phyloP scores from a whole-genome alignment of 805 yeast species.

The Pichia paraexigua region DNA sequence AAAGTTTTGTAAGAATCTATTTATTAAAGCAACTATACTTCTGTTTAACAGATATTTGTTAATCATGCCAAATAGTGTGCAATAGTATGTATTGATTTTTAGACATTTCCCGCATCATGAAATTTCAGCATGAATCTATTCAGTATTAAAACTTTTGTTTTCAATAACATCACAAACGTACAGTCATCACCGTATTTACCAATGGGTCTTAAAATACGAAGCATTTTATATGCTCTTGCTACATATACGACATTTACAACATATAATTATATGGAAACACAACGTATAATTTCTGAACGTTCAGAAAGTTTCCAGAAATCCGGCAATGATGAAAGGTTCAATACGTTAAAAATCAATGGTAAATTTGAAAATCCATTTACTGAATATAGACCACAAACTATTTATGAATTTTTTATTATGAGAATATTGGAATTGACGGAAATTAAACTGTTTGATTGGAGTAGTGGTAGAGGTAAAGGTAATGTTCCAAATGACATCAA shows the following conservation, averaged over 20 bases:
- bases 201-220: slow-evolving; percentile 5
- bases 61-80: too few species aligned
- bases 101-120: not conserved
- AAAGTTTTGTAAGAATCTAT: not conserved
- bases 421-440: slow-evolving; percentile 52
- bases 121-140: not conserved
- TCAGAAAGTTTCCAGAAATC: not conserved
- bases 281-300: slow-evolving; percentile 43
- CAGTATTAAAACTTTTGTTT: too few species aligned
- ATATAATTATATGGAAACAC: slow-evolving; percentile 49
- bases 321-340: slow-evolving; percentile 27
- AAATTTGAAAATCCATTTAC: slow-evolving; percentile 84
- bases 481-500: slow-evolving; percentile 42
- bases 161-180: too few species aligned
- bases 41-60: too few species aligned
- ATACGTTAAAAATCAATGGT: slow-evolving; percentile 54
- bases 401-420: slow-evolving; percentile 74
- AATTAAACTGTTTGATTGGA: slow-evolving; percentile 9
- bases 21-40: too few species aligned
- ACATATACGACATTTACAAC: slow-evolving; percentile 61
- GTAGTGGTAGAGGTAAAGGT: slow-evolving; percentile 48
- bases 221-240: slow-evolving; percentile 34
- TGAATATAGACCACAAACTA: slow-evolving; percentile 84
- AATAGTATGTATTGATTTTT: too few species aligned
- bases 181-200: not conserved